Evolutionary conservation across 2,329 filamentous ascomycete genomes (phyloP).

Genomic region (Verruconis gallopava): DNA sequence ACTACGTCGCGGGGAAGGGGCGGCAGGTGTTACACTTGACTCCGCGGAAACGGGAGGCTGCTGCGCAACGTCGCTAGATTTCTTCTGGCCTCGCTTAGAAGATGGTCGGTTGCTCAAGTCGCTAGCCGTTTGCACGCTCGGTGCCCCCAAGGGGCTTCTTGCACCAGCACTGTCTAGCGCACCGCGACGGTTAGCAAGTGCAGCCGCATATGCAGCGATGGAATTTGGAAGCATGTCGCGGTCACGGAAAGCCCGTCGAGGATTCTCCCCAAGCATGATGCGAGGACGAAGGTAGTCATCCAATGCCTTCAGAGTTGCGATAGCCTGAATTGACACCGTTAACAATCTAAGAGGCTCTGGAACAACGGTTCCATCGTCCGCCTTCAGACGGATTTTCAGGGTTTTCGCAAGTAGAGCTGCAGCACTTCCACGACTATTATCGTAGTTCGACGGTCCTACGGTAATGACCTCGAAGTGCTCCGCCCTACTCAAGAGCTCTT

Average conservation of each 20-base stretch:
- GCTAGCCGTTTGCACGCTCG: slow-evolving; percentile 22
- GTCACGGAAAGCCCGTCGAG: slow-evolving; percentile 46
- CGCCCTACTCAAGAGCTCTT: slow-evolving; percentile 88
- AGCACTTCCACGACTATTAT: slow-evolving; percentile 79
- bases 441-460: slow-evolving; percentile 82
- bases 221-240: slow-evolving; percentile 46
- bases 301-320: slow-evolving; percentile 91
- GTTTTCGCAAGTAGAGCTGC: slow-evolving; percentile 96
- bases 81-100: slow-evolving; percentile 16
- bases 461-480: slow-evolving; percentile 98
- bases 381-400: slow-evolving; percentile 74
- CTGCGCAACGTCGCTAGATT: neutral
- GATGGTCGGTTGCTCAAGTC: slow-evolving; percentile 21
- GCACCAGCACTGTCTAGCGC: slow-evolving; percentile 3
- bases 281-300: slow-evolving; percentile 91
- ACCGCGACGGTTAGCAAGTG: slow-evolving; percentile 44
- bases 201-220: slow-evolving; percentile 65
- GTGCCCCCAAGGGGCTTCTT: slow-evolving; percentile 6
- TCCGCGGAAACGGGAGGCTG: neutral
- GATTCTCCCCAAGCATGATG: slow-evolving; percentile 68
- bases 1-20: slow-evolving; percentile 44
- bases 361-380: slow-evolving; percentile 83
- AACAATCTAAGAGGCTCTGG: slow-evolving; percentile 81
- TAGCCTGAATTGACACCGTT: slow-evolving; percentile 97
- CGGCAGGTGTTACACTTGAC: slow-evolving; percentile 29